Percentiles rank a stretch among this genome's conserved stretches.
phyloP scores from a whole-genome alignment of 1,139 yeast species.

The Yamadazyma trypodendri region DNA sequence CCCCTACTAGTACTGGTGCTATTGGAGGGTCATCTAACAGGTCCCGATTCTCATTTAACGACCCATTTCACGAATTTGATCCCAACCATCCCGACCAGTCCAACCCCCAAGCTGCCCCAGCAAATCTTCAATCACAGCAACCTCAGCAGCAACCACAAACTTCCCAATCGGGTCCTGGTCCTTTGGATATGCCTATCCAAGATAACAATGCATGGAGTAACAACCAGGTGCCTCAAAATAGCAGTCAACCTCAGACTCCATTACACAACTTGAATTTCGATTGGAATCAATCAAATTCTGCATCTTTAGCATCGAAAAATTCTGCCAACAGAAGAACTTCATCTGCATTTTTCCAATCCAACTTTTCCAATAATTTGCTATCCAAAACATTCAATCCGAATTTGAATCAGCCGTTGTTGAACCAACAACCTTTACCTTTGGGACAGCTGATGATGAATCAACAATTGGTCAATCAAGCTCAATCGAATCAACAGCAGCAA shows the following conservation, averaged over 20 bases:
- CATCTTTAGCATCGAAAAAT: constrained; percentile 16
- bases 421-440: constrained; percentile 10
- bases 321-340: constrained; percentile 26
- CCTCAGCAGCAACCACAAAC: constrained; percentile 7
- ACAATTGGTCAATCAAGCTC: constrained; percentile 1
- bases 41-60: constrained; percentile 69
- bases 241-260: constrained; percentile 40
- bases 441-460: constrained; percentile 3
- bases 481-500: constrained; percentile 9
- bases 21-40: constrained; percentile 23
- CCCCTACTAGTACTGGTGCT: constrained; percentile 8
- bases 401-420: constrained; percentile 9
- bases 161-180: constrained; percentile 16
- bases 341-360: constrained; percentile 32
- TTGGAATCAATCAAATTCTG: constrained; percentile 25
- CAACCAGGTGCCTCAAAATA: constrained; percentile 16
- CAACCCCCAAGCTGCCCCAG: no score
- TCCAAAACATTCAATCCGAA: constrained; percentile 9
- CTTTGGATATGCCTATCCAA: constrained; percentile 10
- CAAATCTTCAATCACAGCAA: constrained; percentile 4
- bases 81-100: constrained; percentile 15
- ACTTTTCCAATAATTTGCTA: constrained; percentile 15
- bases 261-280: constrained; percentile 35
- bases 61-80: constrained; percentile 43
- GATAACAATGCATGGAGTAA: constrained; percentile 16